Conservation (phyloP, 371 early-diverging fungal species). For the Mycotypha africana region DNA sequence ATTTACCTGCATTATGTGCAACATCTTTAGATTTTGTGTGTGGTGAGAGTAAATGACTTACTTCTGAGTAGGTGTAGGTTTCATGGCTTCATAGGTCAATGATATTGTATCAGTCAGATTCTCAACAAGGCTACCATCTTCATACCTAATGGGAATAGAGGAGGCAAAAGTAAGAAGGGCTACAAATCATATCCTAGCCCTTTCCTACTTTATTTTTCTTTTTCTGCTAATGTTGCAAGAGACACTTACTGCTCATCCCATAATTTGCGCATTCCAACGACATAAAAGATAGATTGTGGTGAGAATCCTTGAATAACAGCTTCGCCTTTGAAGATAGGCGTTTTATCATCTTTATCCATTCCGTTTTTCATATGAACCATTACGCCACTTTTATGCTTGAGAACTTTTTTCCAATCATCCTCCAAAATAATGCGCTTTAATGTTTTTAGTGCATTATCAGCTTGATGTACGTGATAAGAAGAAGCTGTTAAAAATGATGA, state of each 20-base stretch:
- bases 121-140: conserved; percentile 52
- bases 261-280: conserved; percentile 60
- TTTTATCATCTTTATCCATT: conserved; percentile 42
- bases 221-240: too few relatives aligned
- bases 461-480: conserved; percentile 36
- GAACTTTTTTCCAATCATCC: conserved; percentile 63
- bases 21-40: too few relatives aligned
- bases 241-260: conserved; percentile 58
- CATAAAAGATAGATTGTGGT: conserved; percentile 64
- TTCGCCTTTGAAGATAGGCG: conserved; percentile 62
- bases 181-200: too few relatives aligned
- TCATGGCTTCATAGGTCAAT: conserved; percentile 49
- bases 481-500: conserved; percentile 12
- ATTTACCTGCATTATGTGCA: too few relatives aligned
- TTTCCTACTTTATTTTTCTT: too few relatives aligned
- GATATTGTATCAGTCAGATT: conserved; percentile 48
- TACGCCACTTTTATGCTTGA: conserved; percentile 65
- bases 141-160: too few relatives aligned
- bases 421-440: conserved; percentile 35
- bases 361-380: conserved; percentile 57
- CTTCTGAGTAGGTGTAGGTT: conserved; percentile 46
- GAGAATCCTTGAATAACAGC: conserved; percentile 56
- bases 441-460: conserved; percentile 35
- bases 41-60: conserved; percentile 16
- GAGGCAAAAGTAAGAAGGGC: too few relatives aligned